A percentile compares a stretch with the other conserved stretches of the same genome.
These are phyloP conservation scores for Aspergillus novoparasiticus DNA, from an alignment of 2,329 filamentous ascomycete species.

Conservation along the genomic window DNA sequence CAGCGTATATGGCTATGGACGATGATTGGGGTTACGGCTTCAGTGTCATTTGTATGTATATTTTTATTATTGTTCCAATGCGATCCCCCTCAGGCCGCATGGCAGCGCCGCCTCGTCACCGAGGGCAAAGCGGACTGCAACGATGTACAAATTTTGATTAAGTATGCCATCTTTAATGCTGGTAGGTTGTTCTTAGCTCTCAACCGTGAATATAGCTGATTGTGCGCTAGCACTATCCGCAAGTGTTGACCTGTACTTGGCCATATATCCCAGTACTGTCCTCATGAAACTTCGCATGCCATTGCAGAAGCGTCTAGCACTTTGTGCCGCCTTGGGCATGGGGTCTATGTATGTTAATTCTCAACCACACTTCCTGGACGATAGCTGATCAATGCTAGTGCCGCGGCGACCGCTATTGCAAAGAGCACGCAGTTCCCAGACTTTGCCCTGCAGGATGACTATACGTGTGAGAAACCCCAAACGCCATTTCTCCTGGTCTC, in stretches of 20 bases:
- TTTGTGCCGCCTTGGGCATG: slow-evolving; percentile 32
- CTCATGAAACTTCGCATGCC: slow-evolving; percentile 37
- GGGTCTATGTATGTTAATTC: slow-evolving; percentile 30
- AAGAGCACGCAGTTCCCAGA: slow-evolving; percentile 35
- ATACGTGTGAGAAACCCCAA: slow-evolving; percentile 26
- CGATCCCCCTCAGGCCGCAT: slow-evolving; percentile 42
- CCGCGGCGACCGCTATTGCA: slow-evolving; percentile 33
- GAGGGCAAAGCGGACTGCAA: slow-evolving; percentile 39
- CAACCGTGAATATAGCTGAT: not conserved
- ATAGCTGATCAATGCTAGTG: slow-evolving; percentile 23
- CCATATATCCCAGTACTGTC: slow-evolving; percentile 35
- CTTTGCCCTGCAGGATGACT: slow-evolving; percentile 29
- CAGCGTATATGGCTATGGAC: slow-evolving; percentile 26
- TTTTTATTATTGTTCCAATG: slow-evolving; percentile 50
- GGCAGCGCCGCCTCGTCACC: slow-evolving; percentile 35
- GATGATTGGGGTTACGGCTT: slow-evolving; percentile 33
- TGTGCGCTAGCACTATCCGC: slow-evolving; percentile 29
- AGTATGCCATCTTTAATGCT: slow-evolving; percentile 45
- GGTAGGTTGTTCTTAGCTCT: slow-evolving; percentile 28
- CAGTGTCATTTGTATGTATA: slow-evolving; percentile 39
- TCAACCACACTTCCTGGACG: too few species aligned
- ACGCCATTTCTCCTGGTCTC: not conserved
- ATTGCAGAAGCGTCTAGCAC: slow-evolving; percentile 31
- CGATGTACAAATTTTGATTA: slow-evolving; percentile 39
- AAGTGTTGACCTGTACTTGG: slow-evolving; percentile 37